Conservation (phyloP, 2,329 filamentous ascomycete genomes). For the Lachnellula occidentalis region DNA sequence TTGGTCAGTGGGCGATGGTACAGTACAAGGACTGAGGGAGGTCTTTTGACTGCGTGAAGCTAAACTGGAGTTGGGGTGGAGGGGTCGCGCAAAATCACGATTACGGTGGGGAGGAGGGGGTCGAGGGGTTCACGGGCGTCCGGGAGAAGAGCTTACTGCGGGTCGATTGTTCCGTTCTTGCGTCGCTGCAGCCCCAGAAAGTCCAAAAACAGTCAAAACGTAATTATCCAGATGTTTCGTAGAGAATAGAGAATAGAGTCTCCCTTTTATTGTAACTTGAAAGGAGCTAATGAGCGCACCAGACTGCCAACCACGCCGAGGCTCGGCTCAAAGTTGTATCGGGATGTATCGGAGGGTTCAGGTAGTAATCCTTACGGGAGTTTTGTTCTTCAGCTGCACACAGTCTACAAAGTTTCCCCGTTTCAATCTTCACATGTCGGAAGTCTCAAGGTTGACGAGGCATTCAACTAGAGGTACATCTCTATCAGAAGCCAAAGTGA, state of each 20-base stretch:
- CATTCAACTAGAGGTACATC: neutral
- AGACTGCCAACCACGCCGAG: conserved; percentile 12
- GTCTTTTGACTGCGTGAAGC: neutral
- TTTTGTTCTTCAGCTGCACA: no score
- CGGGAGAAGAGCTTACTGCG: neutral
- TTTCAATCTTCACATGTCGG: conserved; percentile 22
- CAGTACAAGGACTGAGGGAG: neutral
- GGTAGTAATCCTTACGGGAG: no score
- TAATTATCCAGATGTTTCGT: no score
- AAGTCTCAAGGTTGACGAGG: neutral
- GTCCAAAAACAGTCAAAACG: neutral
- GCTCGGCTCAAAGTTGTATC: conserved; percentile 12
- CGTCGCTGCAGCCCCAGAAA: neutral
- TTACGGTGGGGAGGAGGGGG: no score
- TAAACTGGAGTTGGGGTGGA: conserved; percentile 4
- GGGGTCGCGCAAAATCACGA: conserved; percentile 1
- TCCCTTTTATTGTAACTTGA: neutral
- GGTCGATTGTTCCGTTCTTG: neutral
- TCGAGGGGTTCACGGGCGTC: neutral
- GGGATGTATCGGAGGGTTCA: conserved; percentile 12
- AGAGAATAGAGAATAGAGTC: neutral
- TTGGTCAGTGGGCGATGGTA: neutral
- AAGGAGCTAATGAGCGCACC: neutral
- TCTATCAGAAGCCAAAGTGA: conserved; percentile 1
- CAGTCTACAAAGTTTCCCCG: no score